phyloP scores from a whole-genome alignment of 1,284 basidiomycete species.

The Ustilago lituana region DNA sequence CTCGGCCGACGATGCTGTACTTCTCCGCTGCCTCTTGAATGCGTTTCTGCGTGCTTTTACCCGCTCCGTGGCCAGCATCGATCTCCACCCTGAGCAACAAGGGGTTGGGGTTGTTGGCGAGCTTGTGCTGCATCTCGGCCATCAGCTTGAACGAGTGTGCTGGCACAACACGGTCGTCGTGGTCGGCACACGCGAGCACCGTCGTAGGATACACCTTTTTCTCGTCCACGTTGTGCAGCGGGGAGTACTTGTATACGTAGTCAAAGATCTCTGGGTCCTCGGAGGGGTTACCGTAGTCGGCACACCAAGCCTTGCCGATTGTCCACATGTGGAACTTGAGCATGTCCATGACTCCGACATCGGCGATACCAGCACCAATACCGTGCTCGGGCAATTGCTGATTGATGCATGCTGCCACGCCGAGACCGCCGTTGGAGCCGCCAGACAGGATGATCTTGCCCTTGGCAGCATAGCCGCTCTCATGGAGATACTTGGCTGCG shows the following conservation, averaged over 20 bases:
- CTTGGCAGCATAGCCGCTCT: constrained; percentile 76
- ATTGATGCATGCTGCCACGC: constrained; percentile 81
- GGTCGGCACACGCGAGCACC: constrained; percentile 61
- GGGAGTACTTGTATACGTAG: constrained; percentile 61
- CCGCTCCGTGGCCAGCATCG: constrained; percentile 65
- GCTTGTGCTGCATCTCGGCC: constrained; percentile 64
- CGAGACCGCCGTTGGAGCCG: constrained; percentile 72
- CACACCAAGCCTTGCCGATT: constrained; percentile 78
- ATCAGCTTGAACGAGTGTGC: constrained; percentile 65
- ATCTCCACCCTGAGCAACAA: constrained; percentile 62
- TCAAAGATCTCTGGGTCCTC: constrained; percentile 61
- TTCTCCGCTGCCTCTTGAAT: constrained; percentile 61
- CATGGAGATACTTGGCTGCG: constrained; percentile 77
- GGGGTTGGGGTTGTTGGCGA: constrained; percentile 61
- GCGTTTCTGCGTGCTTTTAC: constrained; percentile 62
- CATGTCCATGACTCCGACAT: constrained; percentile 76
- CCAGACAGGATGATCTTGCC: constrained; percentile 80
- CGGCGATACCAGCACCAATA: constrained; percentile 70
- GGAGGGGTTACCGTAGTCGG: constrained; percentile 83
- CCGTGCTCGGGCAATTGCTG: constrained; percentile 81
- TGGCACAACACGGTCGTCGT: constrained; percentile 65
- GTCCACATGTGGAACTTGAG: constrained; percentile 69
- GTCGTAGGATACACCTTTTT: constrained; percentile 62
- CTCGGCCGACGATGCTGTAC: constrained; percentile 56
- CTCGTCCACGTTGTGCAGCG: constrained; percentile 60